Evolutionary conservation across 2,329 filamentous ascomycete species (phyloP).

Genomic region (Apiospora koreana): DNA sequence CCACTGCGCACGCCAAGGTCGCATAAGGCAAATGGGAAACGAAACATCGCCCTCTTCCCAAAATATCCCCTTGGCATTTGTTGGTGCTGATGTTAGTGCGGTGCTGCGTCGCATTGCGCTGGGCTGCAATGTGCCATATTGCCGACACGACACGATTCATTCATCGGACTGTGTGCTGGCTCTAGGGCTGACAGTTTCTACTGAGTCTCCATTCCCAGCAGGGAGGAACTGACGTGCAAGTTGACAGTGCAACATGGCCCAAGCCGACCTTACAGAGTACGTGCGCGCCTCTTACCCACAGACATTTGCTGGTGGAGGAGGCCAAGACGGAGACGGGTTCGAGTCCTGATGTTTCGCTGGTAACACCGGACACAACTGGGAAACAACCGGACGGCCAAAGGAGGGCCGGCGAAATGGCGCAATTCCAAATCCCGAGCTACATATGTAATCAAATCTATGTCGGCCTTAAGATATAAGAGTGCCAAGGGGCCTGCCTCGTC

Average conservation of each 20-base stretch:
- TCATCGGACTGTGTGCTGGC: not conserved
- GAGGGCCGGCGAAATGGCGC: not conserved
- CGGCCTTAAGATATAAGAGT: not conserved
- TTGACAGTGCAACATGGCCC: slow-evolving; percentile 1
- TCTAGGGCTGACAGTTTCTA: not conserved
- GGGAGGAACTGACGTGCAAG: not conserved
- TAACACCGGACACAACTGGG: not conserved
- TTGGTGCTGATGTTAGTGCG: not conserved
- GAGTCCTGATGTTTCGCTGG: not conserved
- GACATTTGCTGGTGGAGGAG: not conserved
- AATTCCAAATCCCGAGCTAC: not conserved
- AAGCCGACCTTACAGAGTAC: not conserved
- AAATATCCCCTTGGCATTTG: not conserved
- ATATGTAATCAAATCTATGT: not conserved
- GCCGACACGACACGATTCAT: not conserved
- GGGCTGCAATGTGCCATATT: not conserved
- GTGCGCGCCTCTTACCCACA: not conserved
- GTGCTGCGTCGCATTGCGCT: not conserved
- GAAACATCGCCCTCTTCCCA: not conserved
- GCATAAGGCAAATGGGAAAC: not conserved
- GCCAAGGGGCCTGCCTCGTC: not conserved
- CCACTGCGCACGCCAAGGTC: not conserved
- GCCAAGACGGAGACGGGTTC: not conserved
- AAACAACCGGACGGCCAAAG: not conserved
- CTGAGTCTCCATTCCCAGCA: not conserved